These are phyloP conservation scores for Tagetes erecta DNA, from an alignment of 129 eudicot species.

Conservation along the genomic window DNA sequence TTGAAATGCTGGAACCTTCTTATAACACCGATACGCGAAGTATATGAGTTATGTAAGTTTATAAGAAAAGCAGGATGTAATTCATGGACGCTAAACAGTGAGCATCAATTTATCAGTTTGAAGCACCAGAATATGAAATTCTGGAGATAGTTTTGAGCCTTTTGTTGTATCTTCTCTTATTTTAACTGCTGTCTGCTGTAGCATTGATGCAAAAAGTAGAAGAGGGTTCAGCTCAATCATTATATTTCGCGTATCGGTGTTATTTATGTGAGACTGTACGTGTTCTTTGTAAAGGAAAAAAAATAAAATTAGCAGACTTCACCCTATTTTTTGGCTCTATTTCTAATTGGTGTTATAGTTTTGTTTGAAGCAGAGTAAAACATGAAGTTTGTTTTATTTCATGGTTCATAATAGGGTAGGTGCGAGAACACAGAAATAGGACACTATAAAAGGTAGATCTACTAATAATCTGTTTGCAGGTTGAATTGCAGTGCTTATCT, in stretches of 20 bases:
- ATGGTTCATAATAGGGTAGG: background rate
- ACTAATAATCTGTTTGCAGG: background rate
- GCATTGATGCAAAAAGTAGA: background rate
- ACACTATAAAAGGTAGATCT: background rate
- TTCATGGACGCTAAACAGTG: background rate
- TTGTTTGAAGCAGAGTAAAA: background rate
- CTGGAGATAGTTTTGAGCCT: background rate
- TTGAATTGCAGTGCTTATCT: background rate
- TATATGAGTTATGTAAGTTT: background rate
- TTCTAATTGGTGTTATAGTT: background rate
- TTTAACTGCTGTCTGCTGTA: background rate
- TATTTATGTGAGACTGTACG: background rate
- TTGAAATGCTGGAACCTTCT: constrained; percentile 1
- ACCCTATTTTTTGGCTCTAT: background rate
- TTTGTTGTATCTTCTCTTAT: background rate
- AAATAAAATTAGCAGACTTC: too few species aligned
- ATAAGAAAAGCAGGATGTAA: background rate
- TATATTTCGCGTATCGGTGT: background rate
- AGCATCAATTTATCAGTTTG: background rate
- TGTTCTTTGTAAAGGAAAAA: too few species aligned
- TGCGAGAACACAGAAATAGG: background rate
- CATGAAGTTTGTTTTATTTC: background rate
- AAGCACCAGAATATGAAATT: background rate
- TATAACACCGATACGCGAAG: background rate
- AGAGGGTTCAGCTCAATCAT: background rate